Base-by-base conservation (phyloP, 1,139 yeast genomes). In the Kodamaea plutei region DNA sequence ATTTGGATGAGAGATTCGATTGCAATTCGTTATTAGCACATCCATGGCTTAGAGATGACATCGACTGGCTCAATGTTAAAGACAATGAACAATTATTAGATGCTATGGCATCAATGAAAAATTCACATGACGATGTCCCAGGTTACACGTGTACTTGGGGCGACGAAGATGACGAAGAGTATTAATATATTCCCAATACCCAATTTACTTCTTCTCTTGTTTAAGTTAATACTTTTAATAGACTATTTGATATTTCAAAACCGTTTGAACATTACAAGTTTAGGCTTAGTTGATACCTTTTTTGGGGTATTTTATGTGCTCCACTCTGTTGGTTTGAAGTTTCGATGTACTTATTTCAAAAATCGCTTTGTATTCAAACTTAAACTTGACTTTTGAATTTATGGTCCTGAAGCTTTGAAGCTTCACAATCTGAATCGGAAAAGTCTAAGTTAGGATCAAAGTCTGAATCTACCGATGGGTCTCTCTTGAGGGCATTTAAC, bases 11-110 rank as follows among this genome's bases (percentile, higher is more conserved):
- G 2, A 30, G 49, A 6, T 43, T 34, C 20, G 49, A 44, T 28
- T 44, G 47, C 22, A 31, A 34, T 11, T 39, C 49, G 6, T 36
- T 44, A 19, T 68, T 81, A 9, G 78, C 79, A 43, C 93, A 84
- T 48, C 73, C 73, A n/a, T 85, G 94, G 94, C 61, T 85, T 26
- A 63, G 64, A 37, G 84, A 79, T 47, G 79, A 81, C 2, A 58
- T 66, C 24, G 83, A 84, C 1, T 60, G 74, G 17, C 3, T 5
- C 15, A 18, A 8, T 13, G n/a, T n/a, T n/a, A n/a, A n/a, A n/a
- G n/a, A n/a, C n/a, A 27, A 18, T n/a, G 69, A 32, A 14, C 18
- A 22, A 6, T 26, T 41, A 19, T 13, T 20, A 12, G 23, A 23
- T 11, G 42, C 39, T 12, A 35, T 44, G 34, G 30, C 29, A 10